Conservation (phyloP, 192 early-diverging fungal species). For the Endogone sp. region DNA sequence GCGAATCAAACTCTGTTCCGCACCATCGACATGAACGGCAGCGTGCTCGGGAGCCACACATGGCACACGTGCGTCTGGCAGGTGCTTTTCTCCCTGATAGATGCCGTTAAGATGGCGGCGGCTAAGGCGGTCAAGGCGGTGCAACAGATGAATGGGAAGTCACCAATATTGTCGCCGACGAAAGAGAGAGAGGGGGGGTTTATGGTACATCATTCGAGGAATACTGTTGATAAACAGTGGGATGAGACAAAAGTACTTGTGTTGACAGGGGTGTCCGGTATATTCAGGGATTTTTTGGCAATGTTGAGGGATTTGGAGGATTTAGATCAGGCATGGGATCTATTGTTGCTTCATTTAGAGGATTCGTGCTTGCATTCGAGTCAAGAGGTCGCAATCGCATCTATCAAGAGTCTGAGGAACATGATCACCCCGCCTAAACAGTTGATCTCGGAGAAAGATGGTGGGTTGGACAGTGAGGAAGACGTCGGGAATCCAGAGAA, state of each 20-base stretch:
- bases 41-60: constrained; percentile 57
- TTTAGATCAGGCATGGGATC: constrained; percentile 65
- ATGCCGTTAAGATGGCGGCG: constrained; percentile 55
- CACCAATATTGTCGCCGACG: constrained; percentile 20
- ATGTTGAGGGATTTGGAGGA: constrained; percentile 55
- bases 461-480: constrained; percentile 10
- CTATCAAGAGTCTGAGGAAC: constrained; percentile 62
- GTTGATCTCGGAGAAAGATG: constrained; percentile 8
- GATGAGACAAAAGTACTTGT: constrained; percentile 84
- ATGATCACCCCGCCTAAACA: constrained; percentile 51
- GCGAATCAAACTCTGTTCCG: constrained; percentile 94
- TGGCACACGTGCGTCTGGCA: constrained; percentile 88
- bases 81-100: constrained; percentile 79
- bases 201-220: constrained; percentile 55
- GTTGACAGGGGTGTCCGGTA: constrained; percentile 63
- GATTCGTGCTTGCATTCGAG: constrained; percentile 60
- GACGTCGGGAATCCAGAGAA: constrained; percentile 8
- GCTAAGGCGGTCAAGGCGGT: constrained; percentile 25
- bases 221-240: constrained; percentile 76
- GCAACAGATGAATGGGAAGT: constrained; percentile 20
- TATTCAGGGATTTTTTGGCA: constrained; percentile 62
- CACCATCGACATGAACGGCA: constrained; percentile 88
- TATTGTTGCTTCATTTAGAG: constrained; percentile 72
- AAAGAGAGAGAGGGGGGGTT: constrained; percentile 34
- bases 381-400: constrained; percentile 74